Evolutionary conservation across 345 rosid species (phyloP).

Genomic region (Eucalyptus regnans): DNA sequence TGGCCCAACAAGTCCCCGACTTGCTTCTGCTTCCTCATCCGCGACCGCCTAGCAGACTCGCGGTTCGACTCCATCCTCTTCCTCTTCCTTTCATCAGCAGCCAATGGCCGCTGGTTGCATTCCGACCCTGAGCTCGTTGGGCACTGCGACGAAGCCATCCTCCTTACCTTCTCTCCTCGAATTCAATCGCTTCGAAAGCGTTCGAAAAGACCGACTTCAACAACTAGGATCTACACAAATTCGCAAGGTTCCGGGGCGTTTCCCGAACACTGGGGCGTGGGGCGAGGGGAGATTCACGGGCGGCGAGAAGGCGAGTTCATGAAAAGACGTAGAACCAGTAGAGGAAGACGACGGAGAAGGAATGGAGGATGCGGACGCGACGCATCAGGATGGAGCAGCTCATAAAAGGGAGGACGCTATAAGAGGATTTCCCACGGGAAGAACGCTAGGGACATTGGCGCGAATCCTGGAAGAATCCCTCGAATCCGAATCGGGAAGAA

Average conservation of each 20-base stretch:
- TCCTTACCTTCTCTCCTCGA: not conserved
- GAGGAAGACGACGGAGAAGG: constrained; percentile 86
- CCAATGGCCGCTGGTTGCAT: constrained; percentile 31
- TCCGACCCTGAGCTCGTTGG: constrained; percentile 60
- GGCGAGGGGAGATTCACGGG: not conserved
- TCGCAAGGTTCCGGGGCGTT: not conserved
- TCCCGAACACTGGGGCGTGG: too few relatives aligned
- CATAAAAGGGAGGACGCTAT: constrained; percentile 29
- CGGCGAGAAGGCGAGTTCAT: not conserved
- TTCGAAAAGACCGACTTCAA: not conserved
- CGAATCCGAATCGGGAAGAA: not conserved
- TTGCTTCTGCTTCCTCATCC: constrained; percentile 73
- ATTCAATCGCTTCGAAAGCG: not conserved
- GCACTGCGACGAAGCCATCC: constrained; percentile 27
- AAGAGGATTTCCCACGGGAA: not conserved
- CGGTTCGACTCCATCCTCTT: constrained; percentile 86
- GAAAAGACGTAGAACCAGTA: constrained; percentile 93
- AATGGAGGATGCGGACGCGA: constrained; percentile 70
- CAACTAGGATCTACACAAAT: not conserved
- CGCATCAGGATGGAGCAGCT: constrained; percentile 43
- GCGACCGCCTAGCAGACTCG: constrained; percentile 79
- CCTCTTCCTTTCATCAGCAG: constrained; percentile 64
- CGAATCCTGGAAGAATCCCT: not conserved
- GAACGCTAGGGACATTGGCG: not conserved
- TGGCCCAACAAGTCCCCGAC: constrained; percentile 50